phyloP scores from a whole-genome alignment of 176 grass and related monocot genomes.

The Triticum turgidum region DNA sequence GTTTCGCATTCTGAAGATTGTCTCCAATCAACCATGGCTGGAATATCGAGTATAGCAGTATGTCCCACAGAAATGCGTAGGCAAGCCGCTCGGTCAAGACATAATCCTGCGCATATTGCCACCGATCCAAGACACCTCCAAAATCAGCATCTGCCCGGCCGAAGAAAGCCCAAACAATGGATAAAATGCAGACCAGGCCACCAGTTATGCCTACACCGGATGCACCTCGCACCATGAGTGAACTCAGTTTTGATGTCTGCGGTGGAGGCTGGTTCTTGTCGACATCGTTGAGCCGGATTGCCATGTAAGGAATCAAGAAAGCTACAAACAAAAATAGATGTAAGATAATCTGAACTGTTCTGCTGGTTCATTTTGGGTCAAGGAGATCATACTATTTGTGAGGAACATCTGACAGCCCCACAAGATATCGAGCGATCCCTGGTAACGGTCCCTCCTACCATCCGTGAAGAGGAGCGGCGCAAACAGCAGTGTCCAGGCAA shows the following conservation, averaged over 20 bases:
- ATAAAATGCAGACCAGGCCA: constrained; percentile 49
- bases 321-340: constrained; percentile 34
- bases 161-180: constrained; percentile 60
- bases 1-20: constrained; percentile 71
- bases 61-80: constrained; percentile 90
- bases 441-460: constrained; percentile 62
- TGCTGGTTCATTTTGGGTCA: neutral
- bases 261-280: constrained; percentile 34
- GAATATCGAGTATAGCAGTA: constrained; percentile 71
- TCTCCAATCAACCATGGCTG: constrained; percentile 92
- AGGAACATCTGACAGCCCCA: constrained; percentile 98
- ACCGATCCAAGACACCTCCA: constrained; percentile 58
- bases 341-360: neutral
- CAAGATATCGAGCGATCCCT: constrained; percentile 76
- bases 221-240: constrained; percentile 57
- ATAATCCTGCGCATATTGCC: constrained; percentile 55
- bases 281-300: constrained; percentile 64
- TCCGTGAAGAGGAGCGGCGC: constrained; percentile 80
- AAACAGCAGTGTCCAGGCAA: constrained; percentile 85
- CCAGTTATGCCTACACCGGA: constrained; percentile 54
- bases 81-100: constrained; percentile 69
- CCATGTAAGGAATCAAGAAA: constrained; percentile 99
- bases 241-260: constrained; percentile 55
- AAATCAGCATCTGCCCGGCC: constrained; percentile 54
- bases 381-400: constrained; percentile 83